A percentile compares a stretch with the other conserved stretches of the same genome.
phyloP scores from a whole-genome alignment of 495 filamentous ascomycete species.

The Parachaetomium inaequale region DNA sequence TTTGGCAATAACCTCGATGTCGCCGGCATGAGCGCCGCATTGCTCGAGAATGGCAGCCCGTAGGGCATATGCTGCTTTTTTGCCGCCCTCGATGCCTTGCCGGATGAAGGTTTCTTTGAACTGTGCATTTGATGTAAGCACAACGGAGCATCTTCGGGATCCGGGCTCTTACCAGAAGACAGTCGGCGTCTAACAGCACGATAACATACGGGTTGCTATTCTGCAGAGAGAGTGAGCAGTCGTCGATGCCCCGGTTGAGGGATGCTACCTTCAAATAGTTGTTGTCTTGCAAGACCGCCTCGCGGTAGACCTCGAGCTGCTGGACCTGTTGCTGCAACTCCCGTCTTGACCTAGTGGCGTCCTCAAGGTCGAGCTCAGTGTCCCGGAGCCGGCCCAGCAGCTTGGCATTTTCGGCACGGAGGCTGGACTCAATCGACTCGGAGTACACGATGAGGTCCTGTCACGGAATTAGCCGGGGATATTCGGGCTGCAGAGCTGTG shows the following conservation, averaged over 20 bases:
- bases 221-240: conserved; percentile 24
- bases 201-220: conserved; percentile 72
- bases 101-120: conserved; percentile 65
- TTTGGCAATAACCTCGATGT: conserved; percentile 61
- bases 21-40: conserved; percentile 42
- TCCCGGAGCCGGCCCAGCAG: conserved; percentile 36
- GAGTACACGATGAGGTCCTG: conserved; percentile 46
- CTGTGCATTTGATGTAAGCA: conserved; percentile 28
- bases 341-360: conserved; percentile 38
- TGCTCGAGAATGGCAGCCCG: conserved; percentile 51
- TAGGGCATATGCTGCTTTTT: conserved; percentile 62
- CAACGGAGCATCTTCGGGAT: neutral
- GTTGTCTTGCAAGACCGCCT: conserved; percentile 30
- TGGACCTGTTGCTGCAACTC: conserved; percentile 45
- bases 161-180: conserved; percentile 56
- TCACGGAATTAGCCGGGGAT: conserved; percentile 11
- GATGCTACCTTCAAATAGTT: conserved; percentile 30
- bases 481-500: neutral
- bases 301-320: conserved; percentile 28
- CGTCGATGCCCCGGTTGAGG: neutral
- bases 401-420: conserved; percentile 37
- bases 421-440: conserved; percentile 32
- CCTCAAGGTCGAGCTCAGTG: conserved; percentile 42
- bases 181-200: conserved; percentile 74
- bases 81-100: conserved; percentile 66